Base-by-base conservation (phyloP, 169 alveolate species). In the Plasmodium cynomolgi region DNA sequence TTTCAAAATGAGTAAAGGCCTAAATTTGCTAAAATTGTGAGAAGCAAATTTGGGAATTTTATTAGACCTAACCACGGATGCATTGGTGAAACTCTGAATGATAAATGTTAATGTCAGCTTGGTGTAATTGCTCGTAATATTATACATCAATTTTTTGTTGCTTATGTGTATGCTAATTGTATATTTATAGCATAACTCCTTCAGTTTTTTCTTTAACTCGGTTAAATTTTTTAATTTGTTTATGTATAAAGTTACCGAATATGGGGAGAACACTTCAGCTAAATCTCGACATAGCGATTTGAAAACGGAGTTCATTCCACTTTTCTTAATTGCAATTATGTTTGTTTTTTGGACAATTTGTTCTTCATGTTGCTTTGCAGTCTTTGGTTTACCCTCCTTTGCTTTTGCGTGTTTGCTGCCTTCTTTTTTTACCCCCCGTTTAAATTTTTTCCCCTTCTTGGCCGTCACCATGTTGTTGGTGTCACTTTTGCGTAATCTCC, bases 1-100 rank as follows among this genome's bases (percentile, higher is more conserved):
- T 82, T 81, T 91, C 84, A 91, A 91, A 91, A 91, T 91, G 62
- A 91, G 95, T 91, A 91, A 81, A 33, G 95, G 95, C n/a, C 41
- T 82, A 81, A 73, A 91, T 71, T 82, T 91, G 15, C 56, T 81
- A 82, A 39, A 82, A 82, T 91, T 58, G 56, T 31, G 29, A 75
- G 31, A 11, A 41, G 33, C 50, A 80, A 58, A 34, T 37, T 80
- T 72, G 33, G 90, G 54, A 47, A 34, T 39, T 39, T 13, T 39
- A 4, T 13, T 39, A 4, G 84, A 44, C 73, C 83, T 90, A 81
- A 90, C 41, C 82, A 90, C 33, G 29, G 77, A 2, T 20, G 94
- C 41, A 58, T 26, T 37, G 34, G 95, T 91, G 83, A 34, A 91
- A 54, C 44, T 82, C n/a, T 81, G 47, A 73, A 91, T 73, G 23